Percentiles rank a stretch among this genome's conserved stretches.
These are phyloP conservation scores for Lepraria neglecta DNA, from an alignment of 495 filamentous ascomycete species.

Conservation along the genomic window DNA sequence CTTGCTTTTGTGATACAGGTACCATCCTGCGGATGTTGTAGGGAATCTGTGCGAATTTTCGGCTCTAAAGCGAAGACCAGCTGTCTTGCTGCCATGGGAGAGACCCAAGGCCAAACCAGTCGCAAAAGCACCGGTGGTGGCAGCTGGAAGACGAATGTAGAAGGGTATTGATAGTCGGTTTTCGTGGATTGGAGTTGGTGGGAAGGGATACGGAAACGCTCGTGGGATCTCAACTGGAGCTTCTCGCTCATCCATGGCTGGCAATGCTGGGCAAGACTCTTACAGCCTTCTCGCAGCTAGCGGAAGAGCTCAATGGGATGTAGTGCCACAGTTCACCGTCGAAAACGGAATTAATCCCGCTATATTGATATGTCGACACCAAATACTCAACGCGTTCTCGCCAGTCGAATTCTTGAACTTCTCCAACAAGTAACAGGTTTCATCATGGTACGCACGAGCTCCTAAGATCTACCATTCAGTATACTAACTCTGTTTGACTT, in stretches of 20 bases:
- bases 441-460: constrained; percentile 17
- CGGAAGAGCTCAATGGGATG: not conserved
- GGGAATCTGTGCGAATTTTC: constrained; percentile 93
- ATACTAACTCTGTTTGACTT: constrained; percentile 1
- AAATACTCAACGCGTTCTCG: constrained; percentile 4
- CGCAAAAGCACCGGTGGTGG: constrained; percentile 51
- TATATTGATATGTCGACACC: not conserved
- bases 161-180: constrained; percentile 59
- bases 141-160: constrained; percentile 57
- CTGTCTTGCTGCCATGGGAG: constrained; percentile 62
- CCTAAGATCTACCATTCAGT: not conserved
- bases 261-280: not conserved
- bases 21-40: constrained; percentile 77
- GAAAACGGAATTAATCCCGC: not conserved
- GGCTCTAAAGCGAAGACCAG: constrained; percentile 78
- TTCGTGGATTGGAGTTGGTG: constrained; percentile 24
- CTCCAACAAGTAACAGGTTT: not conserved
- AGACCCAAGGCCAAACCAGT: constrained; percentile 64
- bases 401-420: not conserved
- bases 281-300: not conserved
- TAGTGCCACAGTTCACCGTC: not conserved
- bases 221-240: not conserved
- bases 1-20: constrained; percentile 94
- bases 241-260: constrained; percentile 3
- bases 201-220: too few relatives aligned